Evolutionary conservation across 2,329 filamentous ascomycete genomes (phyloP), one percentile per base, ranked within the genome.

Genomic region (Akanthomyces muscarius): DNA sequence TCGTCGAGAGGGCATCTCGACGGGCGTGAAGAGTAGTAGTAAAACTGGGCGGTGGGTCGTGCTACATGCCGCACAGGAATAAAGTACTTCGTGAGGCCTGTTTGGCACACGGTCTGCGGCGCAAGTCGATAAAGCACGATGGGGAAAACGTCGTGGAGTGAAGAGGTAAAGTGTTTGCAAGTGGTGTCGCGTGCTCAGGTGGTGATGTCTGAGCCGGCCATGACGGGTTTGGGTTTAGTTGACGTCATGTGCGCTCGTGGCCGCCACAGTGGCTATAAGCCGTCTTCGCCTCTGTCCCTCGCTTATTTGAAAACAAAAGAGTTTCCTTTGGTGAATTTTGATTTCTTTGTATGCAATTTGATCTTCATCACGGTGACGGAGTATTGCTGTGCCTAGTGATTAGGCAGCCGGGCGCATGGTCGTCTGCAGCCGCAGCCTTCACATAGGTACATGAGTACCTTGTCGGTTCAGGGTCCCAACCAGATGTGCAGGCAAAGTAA

Each of bases 181-280:
- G 18, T 16, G 44, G 48, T 44, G 53, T 63, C 52, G 52, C 47
- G 53, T 56, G 45, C 52, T 36, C 61, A 55, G 14, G 25, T n/a
- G 25, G 36, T n/a, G 16, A 21, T 42, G 33, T 53, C 25, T 61
- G 14, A 28, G 13, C 4, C 8, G 33, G 50, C 21, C 59, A 16
- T 38, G 38, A 30, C 41, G 30, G 18, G n/a, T 30, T 48, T 38
- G n/a, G 51, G 59, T 30, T 38, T 63, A 30, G 61, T 52, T 63
- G 53, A 63, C 61, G 61, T 63, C 61, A 63, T 58, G 61, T 38
- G 61, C 42, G 25, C 44, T 42, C 23, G 23, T 21, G 21, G 45
- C 45, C 45, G 21, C 38, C 38, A 41, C 38, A 18, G 38, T 16
- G 14, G 38, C 14, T 30, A 41, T 41, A 41, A 5, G 13, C 11